Conservation (phyloP, 805 yeast genomes). For the Starmerella lactis-condensi region DNA sequence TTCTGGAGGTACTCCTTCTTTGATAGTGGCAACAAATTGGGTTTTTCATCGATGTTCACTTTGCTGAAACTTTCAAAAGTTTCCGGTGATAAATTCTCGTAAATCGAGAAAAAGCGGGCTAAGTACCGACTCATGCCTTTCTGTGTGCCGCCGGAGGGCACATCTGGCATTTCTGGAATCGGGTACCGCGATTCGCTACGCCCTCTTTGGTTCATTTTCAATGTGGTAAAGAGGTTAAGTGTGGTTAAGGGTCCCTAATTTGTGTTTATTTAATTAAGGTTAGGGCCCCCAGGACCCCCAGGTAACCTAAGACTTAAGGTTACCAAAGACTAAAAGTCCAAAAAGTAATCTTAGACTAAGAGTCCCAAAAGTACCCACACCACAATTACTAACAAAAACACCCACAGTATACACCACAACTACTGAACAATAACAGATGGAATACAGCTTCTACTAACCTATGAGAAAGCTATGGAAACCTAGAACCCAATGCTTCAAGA, state of each 20-base stretch:
- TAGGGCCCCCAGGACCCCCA: neutral
- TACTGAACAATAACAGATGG: too few relatives aligned
- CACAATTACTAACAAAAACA: too few relatives aligned
- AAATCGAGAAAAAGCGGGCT: too few relatives aligned
- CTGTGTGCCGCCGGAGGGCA: slow-evolving; percentile 8
- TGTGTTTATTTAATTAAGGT: neutral
- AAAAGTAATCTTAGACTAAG: neutral
- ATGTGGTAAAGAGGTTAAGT: neutral
- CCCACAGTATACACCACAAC: too few relatives aligned
- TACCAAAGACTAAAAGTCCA: too few relatives aligned
- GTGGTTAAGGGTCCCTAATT: neutral
- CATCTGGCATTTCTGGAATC: slow-evolving; percentile 3
- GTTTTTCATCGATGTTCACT: too few relatives aligned
- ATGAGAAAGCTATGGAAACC: too few relatives aligned
- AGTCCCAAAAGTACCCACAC: neutral
- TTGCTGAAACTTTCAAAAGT: too few relatives aligned
- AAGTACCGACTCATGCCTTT: slow-evolving; percentile 13
- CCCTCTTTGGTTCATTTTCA: slow-evolving; percentile 1
- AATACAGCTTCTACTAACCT: too few relatives aligned
- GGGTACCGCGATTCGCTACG: slow-evolving; percentile 14
- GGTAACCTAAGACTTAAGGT: neutral
- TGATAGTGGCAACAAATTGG: slow-evolving; percentile 13
- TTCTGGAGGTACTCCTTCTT: slow-evolving; percentile 15
- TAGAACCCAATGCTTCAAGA: too few relatives aligned
- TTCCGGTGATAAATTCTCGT: too few relatives aligned